Evolutionary conservation across 768 basidiomycete species (phyloP), one percentile per base, ranked within the genome.

Genomic region (Boletellus sp.): DNA sequence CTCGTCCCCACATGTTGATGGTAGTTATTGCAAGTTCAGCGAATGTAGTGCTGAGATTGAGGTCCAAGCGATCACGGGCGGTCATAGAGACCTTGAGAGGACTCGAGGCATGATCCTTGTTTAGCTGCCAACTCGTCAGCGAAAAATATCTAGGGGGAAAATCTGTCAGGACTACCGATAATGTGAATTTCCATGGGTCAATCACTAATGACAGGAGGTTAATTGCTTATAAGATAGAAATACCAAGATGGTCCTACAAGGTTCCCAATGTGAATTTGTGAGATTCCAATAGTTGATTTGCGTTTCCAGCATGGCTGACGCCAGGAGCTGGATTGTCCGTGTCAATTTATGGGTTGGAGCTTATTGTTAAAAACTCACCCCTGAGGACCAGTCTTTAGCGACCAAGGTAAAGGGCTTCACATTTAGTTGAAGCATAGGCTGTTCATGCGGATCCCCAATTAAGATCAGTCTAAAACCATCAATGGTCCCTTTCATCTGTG

Each of bases 201-300:
- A 95, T 90, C 47, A 99, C 87, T 90, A 41, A 35, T 12, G 15
- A 22, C 0, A 19, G 15, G 47, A 46, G 28, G 22, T 69, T 47
- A 70, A 34, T 16, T 24, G 3, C 6, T 9, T 41, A 26, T 42
- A 41, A 24, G 36, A 17, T 4, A n/a, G 24, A n/a, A 39, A 39
- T 31, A 43, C 8, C 32, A 56, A 36, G 48, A 12, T 1, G 70
- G 42, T 34, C 84, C 55, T 62, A 89, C 88, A 66, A 26, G 96
- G 95, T 69, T 98, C 96, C 93, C 96, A 99, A 61, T 98, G 93
- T 42, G 96, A 98, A 63, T 96, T 97, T 20, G 86, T 85, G 43
- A 98, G 69, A 67, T 99, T 99, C 91, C 93, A 99, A 62, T 96
- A 99, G 51, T 84, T 92, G 65, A 96, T 86, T 43, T 85, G 83